Evolutionary conservation across 73 alveolate genomes (phyloP).

Genomic region (Paramecium sexaurelia): DNA sequence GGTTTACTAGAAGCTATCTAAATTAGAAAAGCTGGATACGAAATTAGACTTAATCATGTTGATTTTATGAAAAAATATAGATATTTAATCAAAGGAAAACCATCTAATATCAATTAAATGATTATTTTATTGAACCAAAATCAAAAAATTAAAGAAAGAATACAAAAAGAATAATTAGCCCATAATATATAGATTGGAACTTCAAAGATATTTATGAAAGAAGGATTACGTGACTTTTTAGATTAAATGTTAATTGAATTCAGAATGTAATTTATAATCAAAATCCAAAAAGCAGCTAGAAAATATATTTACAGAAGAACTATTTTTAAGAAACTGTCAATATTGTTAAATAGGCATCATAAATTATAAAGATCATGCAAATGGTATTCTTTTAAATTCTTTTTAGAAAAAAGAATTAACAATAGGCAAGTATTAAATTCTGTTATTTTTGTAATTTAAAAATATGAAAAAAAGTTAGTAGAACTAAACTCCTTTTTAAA

Average conservation of each 20-base stretch:
- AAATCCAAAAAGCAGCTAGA: background rate
- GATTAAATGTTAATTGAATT: background rate
- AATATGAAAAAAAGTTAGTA: background rate
- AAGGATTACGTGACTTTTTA: conserved; percentile 15
- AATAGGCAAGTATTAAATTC: background rate
- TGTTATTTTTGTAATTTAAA: background rate
- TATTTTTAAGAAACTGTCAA: background rate
- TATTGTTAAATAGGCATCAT: background rate
- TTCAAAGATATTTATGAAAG: conserved; percentile 11
- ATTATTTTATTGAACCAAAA: background rate
- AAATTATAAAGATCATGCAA: background rate
- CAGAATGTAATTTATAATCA: background rate
- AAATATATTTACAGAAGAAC: background rate
- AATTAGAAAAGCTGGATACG: conserved; percentile 56
- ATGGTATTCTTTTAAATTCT: background rate
- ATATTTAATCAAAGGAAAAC: background rate
- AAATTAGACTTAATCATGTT: background rate
- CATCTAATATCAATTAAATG: background rate
- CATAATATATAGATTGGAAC: background rate
- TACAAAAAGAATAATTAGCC: background rate
- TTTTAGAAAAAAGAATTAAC: background rate
- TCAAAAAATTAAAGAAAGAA: background rate
- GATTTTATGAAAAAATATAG: conserved; percentile 25
- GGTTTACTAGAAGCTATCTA: conserved; percentile 59
- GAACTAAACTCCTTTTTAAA: background rate